These are phyloP conservation scores for Pseudogymnoascus sp. DNA, from an alignment of 2,329 filamentous ascomycete species.

Conservation along the genomic window DNA sequence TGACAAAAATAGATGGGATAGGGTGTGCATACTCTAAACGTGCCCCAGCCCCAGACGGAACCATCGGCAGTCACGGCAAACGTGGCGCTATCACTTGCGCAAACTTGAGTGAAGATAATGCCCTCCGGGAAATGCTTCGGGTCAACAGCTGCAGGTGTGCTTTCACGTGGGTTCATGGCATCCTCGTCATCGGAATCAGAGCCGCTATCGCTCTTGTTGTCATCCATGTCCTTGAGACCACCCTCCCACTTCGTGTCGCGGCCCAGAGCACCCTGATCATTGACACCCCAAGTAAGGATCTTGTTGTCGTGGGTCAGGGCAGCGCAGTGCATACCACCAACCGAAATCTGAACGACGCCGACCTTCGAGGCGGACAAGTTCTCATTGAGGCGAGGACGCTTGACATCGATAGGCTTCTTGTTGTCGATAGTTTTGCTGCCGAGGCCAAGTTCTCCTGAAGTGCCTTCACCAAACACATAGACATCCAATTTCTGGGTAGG, in stretches of 20 bases:
- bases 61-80: slow-evolving; percentile 71
- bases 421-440: slow-evolving; percentile 55
- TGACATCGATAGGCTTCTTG: slow-evolving; percentile 60
- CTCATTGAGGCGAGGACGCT: slow-evolving; percentile 62
- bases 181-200: slow-evolving; percentile 44
- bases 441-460: slow-evolving; percentile 73
- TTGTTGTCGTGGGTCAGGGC: slow-evolving; percentile 72
- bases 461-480: slow-evolving; percentile 73
- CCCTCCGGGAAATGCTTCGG: slow-evolving; percentile 50
- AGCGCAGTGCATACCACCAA: slow-evolving; percentile 74
- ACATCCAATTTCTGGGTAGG: slow-evolving; percentile 60
- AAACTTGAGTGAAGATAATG: slow-evolving; percentile 57
- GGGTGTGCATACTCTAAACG: slow-evolving; percentile 53
- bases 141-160: slow-evolving; percentile 54
- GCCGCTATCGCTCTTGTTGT: slow-evolving; percentile 32
- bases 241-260: slow-evolving; percentile 64
- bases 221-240: slow-evolving; percentile 47
- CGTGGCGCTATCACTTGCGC: slow-evolving; percentile 64
- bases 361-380: slow-evolving; percentile 47
- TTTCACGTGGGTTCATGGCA: slow-evolving; percentile 64
- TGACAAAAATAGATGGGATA: not conserved
- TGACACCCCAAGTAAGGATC: slow-evolving; percentile 81
- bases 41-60: slow-evolving; percentile 75
- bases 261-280: slow-evolving; percentile 74
- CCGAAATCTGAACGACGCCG: slow-evolving; percentile 65